Conservation (phyloP, 371 early-diverging fungal species). For the Dinochytrium kinnereticum region DNA sequence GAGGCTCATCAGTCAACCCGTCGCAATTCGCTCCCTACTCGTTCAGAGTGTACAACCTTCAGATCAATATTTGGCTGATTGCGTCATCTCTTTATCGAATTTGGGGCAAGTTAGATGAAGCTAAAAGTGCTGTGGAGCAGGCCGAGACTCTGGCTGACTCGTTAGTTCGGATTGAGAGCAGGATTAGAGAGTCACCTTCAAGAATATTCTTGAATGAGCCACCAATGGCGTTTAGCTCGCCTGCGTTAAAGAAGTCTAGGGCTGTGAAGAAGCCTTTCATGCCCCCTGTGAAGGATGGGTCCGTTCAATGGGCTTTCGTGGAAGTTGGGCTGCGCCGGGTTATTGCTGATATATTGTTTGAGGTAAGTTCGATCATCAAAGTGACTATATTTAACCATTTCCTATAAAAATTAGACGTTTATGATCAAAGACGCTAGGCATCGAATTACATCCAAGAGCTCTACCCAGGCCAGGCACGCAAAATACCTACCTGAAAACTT, state of each 20-base stretch:
- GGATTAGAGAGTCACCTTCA: conserved; percentile 21
- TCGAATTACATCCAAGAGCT: not conserved
- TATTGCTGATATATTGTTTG: conserved; percentile 54
- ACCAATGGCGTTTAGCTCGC: not conserved
- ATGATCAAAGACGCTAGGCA: conserved; percentile 34
- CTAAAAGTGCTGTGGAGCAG: conserved; percentile 41
- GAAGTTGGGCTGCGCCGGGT: conserved; percentile 40
- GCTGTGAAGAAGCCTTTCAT: not conserved
- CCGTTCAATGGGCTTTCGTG: conserved; percentile 40
- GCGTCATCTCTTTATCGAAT: conserved; percentile 45
- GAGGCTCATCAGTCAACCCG: conserved; percentile 19
- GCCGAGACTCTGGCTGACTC: conserved; percentile 47
- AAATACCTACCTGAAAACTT: conserved; percentile 23
- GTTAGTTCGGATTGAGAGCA: conserved; percentile 38
- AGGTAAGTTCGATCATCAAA: conserved; percentile 50
- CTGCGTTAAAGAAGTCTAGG: not conserved
- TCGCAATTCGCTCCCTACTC: conserved; percentile 27
- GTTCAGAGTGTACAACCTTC: conserved; percentile 45
- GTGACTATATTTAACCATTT: too few species aligned
- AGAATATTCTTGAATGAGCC: not conserved
- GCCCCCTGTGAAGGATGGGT: not conserved
- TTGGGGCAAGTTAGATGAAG: conserved; percentile 39
- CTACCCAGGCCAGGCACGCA: not conserved
- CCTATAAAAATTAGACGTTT: conserved; percentile 19
- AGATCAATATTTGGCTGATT: conserved; percentile 49